Evolutionary conservation across 2,329 filamentous ascomycete species (phyloP).

Genomic region (Diplocarpon rosae): DNA sequence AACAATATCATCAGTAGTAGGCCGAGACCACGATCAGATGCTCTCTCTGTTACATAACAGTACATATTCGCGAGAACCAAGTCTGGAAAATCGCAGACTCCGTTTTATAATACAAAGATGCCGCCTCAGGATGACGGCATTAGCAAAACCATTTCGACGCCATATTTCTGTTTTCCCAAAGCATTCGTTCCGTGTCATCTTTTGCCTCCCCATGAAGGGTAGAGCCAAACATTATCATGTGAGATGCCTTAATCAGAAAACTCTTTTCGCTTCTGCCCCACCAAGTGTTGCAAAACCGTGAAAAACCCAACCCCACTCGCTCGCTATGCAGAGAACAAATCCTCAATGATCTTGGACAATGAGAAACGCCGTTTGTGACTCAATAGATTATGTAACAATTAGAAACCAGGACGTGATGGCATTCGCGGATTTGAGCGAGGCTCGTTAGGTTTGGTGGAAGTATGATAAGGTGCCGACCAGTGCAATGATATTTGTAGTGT

Average conservation of each 20-base stretch:
- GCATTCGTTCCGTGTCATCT: constrained; percentile 13
- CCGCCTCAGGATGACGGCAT: constrained; percentile 13
- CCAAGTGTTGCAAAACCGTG: constrained; percentile 22
- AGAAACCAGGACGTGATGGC: constrained; percentile 11
- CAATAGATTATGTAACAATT: constrained; percentile 27
- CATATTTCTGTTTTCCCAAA: constrained; percentile 23
- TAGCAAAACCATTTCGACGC: constrained; percentile 24
- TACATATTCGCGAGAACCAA: background rate
- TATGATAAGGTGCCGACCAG: background rate
- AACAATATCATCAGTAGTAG: too few species aligned
- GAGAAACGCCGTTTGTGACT: constrained; percentile 26
- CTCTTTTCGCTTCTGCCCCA: constrained; percentile 15
- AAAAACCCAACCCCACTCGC: constrained; percentile 25
- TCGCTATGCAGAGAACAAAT: constrained; percentile 29
- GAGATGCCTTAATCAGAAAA: constrained; percentile 25
- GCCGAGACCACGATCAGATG: too few species aligned
- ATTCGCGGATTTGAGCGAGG: constrained; percentile 4
- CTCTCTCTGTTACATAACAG: background rate
- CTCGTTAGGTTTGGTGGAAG: background rate
- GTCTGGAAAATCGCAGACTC: constrained; percentile 11
- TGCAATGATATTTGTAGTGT: background rate
- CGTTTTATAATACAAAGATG: constrained; percentile 24
- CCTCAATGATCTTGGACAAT: constrained; percentile 21
- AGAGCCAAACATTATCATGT: constrained; percentile 26
- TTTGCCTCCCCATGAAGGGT: constrained; percentile 17